Conservation (phyloP, 441 rosid genomes). For the Pelargonium cotyledonis region DNA sequence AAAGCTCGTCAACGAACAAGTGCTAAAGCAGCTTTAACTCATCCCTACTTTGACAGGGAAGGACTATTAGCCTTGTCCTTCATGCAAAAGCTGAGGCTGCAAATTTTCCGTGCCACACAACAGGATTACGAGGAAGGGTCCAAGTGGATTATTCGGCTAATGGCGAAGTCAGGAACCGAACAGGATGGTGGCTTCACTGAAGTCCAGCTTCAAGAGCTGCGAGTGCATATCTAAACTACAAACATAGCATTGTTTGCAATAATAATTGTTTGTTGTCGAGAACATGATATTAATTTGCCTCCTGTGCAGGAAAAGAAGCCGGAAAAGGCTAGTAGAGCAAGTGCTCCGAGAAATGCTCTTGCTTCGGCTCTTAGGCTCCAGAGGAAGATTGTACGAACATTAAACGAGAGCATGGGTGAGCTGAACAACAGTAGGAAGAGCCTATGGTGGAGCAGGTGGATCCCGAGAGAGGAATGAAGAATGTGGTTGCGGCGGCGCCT, state of each 20-base stretch:
- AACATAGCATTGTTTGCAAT: too few relatives aligned
- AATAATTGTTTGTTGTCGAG: too few relatives aligned
- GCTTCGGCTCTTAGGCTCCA: slow-evolving; percentile 70
- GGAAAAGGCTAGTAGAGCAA: slow-evolving; percentile 35
- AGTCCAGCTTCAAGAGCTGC: slow-evolving; percentile 81
- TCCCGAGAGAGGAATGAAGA: slow-evolving; percentile 71
- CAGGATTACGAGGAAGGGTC: slow-evolving; percentile 86
- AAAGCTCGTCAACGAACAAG: slow-evolving; percentile 84
- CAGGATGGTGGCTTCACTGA: slow-evolving; percentile 91
- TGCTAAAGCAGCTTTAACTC: slow-evolving; percentile 82
- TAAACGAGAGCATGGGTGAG: slow-evolving; percentile 71
- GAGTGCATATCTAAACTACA: slow-evolving; percentile 37
- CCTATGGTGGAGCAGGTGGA: slow-evolving; percentile 97
- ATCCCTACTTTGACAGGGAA: slow-evolving; percentile 77
- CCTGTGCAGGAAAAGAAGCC: slow-evolving; percentile 56
- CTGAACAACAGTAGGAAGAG: slow-evolving; percentile 62
- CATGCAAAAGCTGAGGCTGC: slow-evolving; percentile 79
- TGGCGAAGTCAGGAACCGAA: slow-evolving; percentile 88
- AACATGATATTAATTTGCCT: neutral
- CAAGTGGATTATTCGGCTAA: slow-evolving; percentile 61
- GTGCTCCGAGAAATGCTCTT: slow-evolving; percentile 57
- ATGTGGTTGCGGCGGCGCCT: slow-evolving; percentile 19
- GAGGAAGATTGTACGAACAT: slow-evolving; percentile 61
- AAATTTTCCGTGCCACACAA: slow-evolving; percentile 67
- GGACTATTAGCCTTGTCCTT: slow-evolving; percentile 66